phyloP scores from a whole-genome alignment of 306 rosid genomes.

The Cercis canadensis region DNA sequence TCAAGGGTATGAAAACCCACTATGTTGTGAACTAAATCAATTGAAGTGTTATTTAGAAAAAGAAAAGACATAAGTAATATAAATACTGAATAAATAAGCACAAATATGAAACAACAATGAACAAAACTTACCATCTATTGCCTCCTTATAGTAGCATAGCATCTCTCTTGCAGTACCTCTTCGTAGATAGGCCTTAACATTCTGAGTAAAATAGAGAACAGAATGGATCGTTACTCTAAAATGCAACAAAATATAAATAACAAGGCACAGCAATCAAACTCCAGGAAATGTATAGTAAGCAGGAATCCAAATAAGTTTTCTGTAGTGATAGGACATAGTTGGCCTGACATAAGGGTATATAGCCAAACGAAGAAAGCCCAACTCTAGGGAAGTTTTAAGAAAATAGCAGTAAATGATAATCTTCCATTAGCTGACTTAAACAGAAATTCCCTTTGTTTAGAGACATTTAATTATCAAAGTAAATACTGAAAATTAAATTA shows the following conservation, averaged over 20 bases:
- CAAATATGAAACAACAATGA: not conserved
- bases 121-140: constrained; percentile 75
- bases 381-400: not conserved
- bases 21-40: not conserved
- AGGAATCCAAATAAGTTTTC: constrained; percentile 10
- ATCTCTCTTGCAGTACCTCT: constrained; percentile 95
- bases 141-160: constrained; percentile 92
- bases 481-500: too few relatives aligned
- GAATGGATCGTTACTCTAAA: constrained; percentile 2
- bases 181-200: constrained; percentile 88
- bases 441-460: too few relatives aligned
- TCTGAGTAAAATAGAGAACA: constrained; percentile 56
- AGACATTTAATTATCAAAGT: too few relatives aligned
- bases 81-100: not conserved
- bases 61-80: not conserved
- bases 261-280: not conserved
- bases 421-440: too few relatives aligned
- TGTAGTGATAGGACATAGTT: too few relatives aligned
- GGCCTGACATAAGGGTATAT: too few relatives aligned
- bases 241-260: not conserved
- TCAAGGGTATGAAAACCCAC: not conserved
- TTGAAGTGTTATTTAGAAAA: not conserved
- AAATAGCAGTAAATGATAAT: not conserved
- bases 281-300: constrained; percentile 24
- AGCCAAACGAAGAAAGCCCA: not conserved